Evolutionary conservation across 371 early-diverging fungal species (phyloP).

Genomic region (Mucor saturninus): DNA sequence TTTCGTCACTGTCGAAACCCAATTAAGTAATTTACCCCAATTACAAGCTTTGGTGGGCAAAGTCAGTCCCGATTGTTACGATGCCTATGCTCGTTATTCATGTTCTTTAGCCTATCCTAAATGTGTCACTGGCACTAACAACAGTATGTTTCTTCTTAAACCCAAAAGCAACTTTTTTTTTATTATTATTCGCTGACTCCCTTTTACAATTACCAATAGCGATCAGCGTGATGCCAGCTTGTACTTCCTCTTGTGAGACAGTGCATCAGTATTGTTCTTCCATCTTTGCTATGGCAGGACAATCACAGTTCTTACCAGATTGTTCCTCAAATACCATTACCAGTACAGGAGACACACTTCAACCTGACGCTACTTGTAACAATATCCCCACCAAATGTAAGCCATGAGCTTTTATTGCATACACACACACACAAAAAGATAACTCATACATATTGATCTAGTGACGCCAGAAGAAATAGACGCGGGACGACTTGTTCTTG

Average conservation of each 20-base stretch:
- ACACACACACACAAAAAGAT: not conserved
- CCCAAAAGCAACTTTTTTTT: not conserved
- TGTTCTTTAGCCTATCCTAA: constrained; percentile 32
- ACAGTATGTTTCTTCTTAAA: constrained; percentile 5
- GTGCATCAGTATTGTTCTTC: constrained; percentile 6
- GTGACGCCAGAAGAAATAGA: constrained; percentile 22
- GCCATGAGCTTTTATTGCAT: not conserved
- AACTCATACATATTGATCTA: not conserved
- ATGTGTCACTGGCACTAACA: constrained; percentile 23
- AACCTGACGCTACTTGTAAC: constrained; percentile 26
- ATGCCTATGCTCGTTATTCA: constrained; percentile 25
- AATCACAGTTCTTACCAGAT: constrained; percentile 12
- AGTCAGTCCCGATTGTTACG: constrained; percentile 25
- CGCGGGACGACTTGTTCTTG: constrained; percentile 15
- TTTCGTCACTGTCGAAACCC: constrained; percentile 13
- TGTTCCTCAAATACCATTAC: constrained; percentile 17
- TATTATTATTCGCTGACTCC: not conserved
- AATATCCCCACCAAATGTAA: constrained; percentile 28
- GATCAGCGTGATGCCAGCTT: constrained; percentile 12
- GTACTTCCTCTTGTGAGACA: constrained; percentile 22
- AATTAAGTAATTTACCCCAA: constrained; percentile 13
- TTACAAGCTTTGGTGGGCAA: constrained; percentile 2
- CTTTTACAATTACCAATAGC: constrained; percentile 3
- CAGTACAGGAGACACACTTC: constrained; percentile 2
- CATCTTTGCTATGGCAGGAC: constrained; percentile 16